Evolutionary conservation across 1,284 basidiomycete genomes (phyloP).

Genomic region (Fomitopsis pinicola): DNA sequence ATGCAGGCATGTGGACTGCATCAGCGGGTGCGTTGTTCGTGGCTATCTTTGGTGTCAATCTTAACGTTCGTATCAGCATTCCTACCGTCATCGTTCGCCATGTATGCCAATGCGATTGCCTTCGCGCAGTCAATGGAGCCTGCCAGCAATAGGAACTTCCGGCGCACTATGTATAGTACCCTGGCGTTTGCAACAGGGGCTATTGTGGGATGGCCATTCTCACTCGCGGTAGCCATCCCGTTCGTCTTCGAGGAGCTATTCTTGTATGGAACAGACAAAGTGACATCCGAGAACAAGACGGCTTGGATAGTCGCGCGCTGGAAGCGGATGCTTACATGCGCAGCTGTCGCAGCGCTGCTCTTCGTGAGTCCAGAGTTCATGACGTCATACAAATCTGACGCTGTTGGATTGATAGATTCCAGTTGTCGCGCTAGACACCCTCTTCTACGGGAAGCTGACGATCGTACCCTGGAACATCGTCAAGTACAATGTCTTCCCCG

Average conservation of each 20-base stretch:
- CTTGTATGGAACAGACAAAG: constrained; percentile 68
- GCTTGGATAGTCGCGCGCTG: constrained; percentile 63
- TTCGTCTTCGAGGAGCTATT: constrained; percentile 92
- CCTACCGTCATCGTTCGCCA: constrained; percentile 91
- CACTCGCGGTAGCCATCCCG: constrained; percentile 81
- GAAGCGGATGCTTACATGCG: constrained; percentile 56
- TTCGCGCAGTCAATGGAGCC: constrained; percentile 76
- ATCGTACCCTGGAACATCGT: constrained; percentile 94
- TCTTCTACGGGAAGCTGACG: constrained; percentile 79
- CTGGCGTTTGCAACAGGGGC: constrained; percentile 78
- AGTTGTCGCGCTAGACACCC: constrained; percentile 77
- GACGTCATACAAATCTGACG: neutral
- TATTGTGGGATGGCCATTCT: constrained; percentile 96
- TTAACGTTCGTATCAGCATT: constrained; percentile 54
- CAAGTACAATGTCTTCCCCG: constrained; percentile 88
- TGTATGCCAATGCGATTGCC: constrained; percentile 87
- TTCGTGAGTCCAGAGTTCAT: constrained; percentile 49
- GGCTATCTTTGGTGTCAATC: neutral
- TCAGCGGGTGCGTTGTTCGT: constrained; percentile 55
- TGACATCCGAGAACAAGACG: constrained; percentile 44
- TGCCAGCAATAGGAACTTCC: constrained; percentile 48
- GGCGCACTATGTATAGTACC: constrained; percentile 62
- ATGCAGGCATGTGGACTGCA: constrained; percentile 93
- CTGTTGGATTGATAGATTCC: constrained; percentile 53
- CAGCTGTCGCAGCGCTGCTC: constrained; percentile 54